These are phyloP conservation scores for Venturia aucupariae DNA, from an alignment of 2,329 filamentous ascomycete genomes.

Conservation along the genomic window DNA sequence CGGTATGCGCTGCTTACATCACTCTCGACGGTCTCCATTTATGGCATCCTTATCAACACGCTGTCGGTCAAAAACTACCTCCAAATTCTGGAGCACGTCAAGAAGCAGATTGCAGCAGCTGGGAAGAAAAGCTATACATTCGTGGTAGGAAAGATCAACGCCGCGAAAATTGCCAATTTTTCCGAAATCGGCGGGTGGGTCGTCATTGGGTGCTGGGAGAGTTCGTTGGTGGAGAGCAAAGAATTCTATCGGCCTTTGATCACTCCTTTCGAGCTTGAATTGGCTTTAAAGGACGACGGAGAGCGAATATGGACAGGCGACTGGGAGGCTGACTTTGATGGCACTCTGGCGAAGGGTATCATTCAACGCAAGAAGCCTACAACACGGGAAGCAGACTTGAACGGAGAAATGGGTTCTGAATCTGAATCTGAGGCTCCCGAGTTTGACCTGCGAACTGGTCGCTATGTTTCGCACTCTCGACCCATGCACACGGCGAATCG, in stretches of 20 bases:
- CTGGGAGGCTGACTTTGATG: constrained; percentile 83
- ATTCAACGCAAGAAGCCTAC: constrained; percentile 14
- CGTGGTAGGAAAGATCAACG: constrained; percentile 92
- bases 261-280: constrained; percentile 85
- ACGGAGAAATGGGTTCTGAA: constrained; percentile 46
- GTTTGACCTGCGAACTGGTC: constrained; percentile 84
- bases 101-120: constrained; percentile 60
- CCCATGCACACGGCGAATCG: constrained; percentile 46
- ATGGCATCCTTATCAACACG: constrained; percentile 94
- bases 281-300: constrained; percentile 66
- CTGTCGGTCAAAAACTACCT: constrained; percentile 88
- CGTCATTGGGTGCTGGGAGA: constrained; percentile 97
- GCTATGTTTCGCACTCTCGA: constrained; percentile 67
- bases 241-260: constrained; percentile 84
- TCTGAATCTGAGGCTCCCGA: constrained; percentile 67
- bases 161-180: constrained; percentile 94
- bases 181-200: constrained; percentile 94
- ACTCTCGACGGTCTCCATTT: constrained; percentile 70
- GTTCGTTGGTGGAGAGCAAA: constrained; percentile 78
- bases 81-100: constrained; percentile 64
- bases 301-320: constrained; percentile 75
- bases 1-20: constrained; percentile 81
- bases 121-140: constrained; percentile 96
- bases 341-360: constrained; percentile 38
- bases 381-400: constrained; percentile 16